Percentiles rank a stretch among this genome's conserved stretches.
Conservation (phyloP, 208 protist genomes). For the Trypanosoma lewisi region DNA sequence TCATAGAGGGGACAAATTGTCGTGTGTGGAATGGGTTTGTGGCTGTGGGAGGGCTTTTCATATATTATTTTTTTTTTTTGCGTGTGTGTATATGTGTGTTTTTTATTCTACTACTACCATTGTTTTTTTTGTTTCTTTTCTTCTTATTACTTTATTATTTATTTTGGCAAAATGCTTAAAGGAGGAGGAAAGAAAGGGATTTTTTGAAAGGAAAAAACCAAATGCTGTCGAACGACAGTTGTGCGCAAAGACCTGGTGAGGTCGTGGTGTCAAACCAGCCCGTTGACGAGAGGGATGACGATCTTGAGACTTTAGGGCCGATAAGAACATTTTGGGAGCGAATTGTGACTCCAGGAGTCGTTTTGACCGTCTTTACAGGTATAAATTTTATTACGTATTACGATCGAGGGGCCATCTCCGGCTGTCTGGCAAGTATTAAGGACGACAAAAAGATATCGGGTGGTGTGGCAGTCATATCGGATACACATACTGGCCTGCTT, state of each 20-base stretch:
- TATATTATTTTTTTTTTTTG: constrained; percentile 6
- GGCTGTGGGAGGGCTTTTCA: not conserved
- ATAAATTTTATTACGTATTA: constrained; percentile 87
- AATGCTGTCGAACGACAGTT: not conserved
- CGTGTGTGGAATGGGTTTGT: not conserved
- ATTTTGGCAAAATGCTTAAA: constrained; percentile 7
- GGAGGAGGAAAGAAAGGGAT: no score
- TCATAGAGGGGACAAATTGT: no score
- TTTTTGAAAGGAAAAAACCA: no score
- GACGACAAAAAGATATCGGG: constrained; percentile 32
- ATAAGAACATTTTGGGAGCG: constrained; percentile 5
- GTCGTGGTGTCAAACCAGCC: not conserved
- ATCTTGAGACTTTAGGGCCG: not conserved
- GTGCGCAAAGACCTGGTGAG: not conserved
- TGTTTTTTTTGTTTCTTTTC: constrained; percentile 17
- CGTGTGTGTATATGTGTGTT: not conserved
- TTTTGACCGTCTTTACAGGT: constrained; percentile 53
- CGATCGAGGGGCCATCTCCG: constrained; percentile 66
- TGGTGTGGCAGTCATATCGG: constrained; percentile 23
- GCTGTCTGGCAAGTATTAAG: constrained; percentile 41
- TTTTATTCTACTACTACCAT: constrained; percentile 1
- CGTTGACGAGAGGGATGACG: not conserved
- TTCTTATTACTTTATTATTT: constrained; percentile 15
- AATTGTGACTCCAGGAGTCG: constrained; percentile 26
- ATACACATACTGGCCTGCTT: constrained; percentile 55